Evolutionary conservation across 768 basidiomycete species (phyloP).

Genomic region (Dioszegia aurantiaca): DNA sequence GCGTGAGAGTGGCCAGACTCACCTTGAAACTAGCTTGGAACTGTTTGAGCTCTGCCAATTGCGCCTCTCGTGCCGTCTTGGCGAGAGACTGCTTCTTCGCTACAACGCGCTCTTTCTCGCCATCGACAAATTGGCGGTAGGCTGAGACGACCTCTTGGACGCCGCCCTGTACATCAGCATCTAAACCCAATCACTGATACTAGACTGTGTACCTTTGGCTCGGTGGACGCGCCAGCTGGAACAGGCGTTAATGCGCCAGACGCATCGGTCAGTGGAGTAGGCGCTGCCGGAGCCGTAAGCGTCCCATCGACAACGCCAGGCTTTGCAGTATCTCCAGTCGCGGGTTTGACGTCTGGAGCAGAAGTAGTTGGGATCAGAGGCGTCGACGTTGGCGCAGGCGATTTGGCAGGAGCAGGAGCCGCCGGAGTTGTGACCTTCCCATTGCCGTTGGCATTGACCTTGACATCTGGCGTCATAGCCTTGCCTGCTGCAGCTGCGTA

Average conservation of each 20-base stretch:
- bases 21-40: constrained; percentile 96
- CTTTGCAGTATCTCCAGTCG: background rate
- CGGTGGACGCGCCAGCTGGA: background rate
- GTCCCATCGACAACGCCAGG: background rate
- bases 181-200: background rate
- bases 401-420: constrained; percentile 6
- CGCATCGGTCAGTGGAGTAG: background rate
- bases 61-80: constrained; percentile 91
- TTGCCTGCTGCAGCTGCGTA: constrained; percentile 16
- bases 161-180: constrained; percentile 22
- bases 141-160: constrained; percentile 35
- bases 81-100: constrained; percentile 84
- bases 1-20: constrained; percentile 19
- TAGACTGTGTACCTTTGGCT: constrained; percentile 12
- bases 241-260: background rate
- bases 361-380: constrained; percentile 10
- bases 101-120: constrained; percentile 82
- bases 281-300: background rate
- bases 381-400: constrained; percentile 11
- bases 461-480: constrained; percentile 1
- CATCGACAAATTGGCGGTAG: constrained; percentile 88
- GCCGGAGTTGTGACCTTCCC: constrained; percentile 13
- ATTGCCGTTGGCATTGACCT: constrained; percentile 5
- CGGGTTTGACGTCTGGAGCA: constrained; percentile 4
- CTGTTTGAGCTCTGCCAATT: constrained; percentile 85